A percentile compares a stretch with the other conserved stretches of the same genome.
These are phyloP conservation scores for Alternaria rosae DNA, from an alignment of 2,329 filamentous ascomycete genomes.

Conservation along the genomic window DNA sequence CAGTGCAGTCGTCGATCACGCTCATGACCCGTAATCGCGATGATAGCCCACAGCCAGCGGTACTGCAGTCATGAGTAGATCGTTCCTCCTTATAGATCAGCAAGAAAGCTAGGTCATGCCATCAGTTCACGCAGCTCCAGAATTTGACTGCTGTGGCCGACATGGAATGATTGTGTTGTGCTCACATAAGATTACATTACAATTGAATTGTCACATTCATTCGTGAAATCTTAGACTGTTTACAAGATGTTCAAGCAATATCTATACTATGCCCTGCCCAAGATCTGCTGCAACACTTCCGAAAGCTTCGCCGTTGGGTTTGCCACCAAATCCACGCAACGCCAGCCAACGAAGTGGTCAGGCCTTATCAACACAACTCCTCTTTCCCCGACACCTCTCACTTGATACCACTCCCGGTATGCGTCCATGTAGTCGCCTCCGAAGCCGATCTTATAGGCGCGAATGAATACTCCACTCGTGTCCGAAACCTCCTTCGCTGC, in stretches of 20 bases:
- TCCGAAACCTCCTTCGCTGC: slow-evolving; percentile 54
- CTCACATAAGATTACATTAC: background rate
- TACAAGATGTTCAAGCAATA: background rate
- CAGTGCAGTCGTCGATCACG: too few species aligned
- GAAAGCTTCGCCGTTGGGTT: background rate
- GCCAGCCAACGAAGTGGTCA: slow-evolving; percentile 61
- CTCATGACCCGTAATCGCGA: background rate
- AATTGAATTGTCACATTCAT: background rate
- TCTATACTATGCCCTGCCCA: background rate
- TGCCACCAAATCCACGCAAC: background rate
- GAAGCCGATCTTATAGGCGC: slow-evolving; percentile 63
- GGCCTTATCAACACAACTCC: slow-evolving; percentile 53
- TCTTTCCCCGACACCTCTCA: slow-evolving; percentile 60
- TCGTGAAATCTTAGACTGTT: background rate
- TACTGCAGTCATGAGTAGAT: background rate
- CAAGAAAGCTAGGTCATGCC: background rate
- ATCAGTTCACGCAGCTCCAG: background rate
- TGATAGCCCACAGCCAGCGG: background rate
- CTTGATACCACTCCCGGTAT: slow-evolving; percentile 65
- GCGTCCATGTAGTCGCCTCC: slow-evolving; percentile 67
- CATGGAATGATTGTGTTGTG: background rate
- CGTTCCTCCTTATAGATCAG: background rate
- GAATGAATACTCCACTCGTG: slow-evolving; percentile 57
- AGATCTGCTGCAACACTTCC: background rate
- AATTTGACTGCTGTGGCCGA: background rate